A percentile compares a stretch with the other conserved stretches of the same genome.
Evolutionary conservation across 768 basidiomycete genomes (phyloP).

Genomic region (Kwoniella shandongensis): DNA sequence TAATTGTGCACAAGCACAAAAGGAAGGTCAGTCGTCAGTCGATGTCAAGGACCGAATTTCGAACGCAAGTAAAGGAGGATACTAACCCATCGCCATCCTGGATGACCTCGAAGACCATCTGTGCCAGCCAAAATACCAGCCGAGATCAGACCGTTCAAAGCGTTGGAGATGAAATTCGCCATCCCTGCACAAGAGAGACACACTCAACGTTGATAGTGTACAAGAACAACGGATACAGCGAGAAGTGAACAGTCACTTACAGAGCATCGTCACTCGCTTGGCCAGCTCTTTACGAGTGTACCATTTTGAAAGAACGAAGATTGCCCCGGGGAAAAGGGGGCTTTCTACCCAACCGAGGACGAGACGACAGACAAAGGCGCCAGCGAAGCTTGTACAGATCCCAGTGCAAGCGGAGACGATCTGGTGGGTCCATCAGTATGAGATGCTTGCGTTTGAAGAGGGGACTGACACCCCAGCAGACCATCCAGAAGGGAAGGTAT

Average conservation of each 20-base stretch:
- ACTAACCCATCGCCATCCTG: conserved; percentile 1
- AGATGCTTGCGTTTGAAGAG: too few species aligned
- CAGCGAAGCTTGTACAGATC: background rate
- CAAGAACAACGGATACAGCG: too few species aligned
- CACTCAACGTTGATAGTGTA: too few species aligned
- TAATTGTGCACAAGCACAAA: too few species aligned
- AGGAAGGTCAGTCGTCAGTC: too few species aligned
- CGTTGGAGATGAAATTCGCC: conserved; percentile 1
- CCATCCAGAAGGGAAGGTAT: conserved; percentile 2
- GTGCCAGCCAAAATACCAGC: conserved; percentile 1
- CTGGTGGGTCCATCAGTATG: too few species aligned
- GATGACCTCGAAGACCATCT: background rate
- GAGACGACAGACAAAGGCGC: conserved; percentile 10
- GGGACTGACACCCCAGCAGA: background rate
- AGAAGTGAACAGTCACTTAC: too few species aligned
- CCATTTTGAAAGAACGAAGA: conserved; percentile 30
- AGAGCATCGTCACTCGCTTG: conserved; percentile 27
- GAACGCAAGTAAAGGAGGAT: too few species aligned
- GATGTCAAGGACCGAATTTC: too few species aligned
- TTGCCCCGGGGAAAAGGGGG: conserved; percentile 52
- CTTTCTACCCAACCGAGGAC: conserved; percentile 31
- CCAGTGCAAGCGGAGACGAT: background rate
- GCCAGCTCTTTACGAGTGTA: conserved; percentile 36
- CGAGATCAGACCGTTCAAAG: conserved; percentile 1
- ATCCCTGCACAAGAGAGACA: background rate